phyloP scores from a whole-genome alignment of 345 rosid species.

The Brassica cretica region DNA sequence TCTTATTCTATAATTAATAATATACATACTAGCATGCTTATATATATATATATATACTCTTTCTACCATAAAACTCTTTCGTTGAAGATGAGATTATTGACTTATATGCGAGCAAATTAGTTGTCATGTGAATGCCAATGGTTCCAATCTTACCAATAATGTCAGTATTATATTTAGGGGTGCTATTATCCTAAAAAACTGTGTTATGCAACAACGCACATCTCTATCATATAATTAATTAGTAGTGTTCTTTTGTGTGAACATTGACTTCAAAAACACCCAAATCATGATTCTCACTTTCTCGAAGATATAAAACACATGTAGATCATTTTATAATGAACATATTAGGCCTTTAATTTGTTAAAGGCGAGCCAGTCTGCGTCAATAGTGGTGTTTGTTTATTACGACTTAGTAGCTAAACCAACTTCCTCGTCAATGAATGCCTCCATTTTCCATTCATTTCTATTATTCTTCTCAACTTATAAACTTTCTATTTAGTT shows the following conservation, averaged over 20 bases:
- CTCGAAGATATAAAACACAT: not conserved
- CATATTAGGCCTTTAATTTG: not conserved
- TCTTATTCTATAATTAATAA: not conserved
- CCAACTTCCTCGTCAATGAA: constrained; percentile 26
- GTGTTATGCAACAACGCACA: constrained; percentile 23
- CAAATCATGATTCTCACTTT: constrained; percentile 10
- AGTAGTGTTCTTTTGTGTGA: not conserved
- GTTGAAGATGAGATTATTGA: constrained; percentile 17
- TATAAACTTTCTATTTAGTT: constrained; percentile 3
- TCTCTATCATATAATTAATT: not conserved
- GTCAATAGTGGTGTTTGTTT: constrained; percentile 19
- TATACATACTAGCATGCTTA: constrained; percentile 1
- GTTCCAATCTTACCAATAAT: constrained; percentile 14
- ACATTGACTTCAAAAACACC: constrained; percentile 26
- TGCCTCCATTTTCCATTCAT: not conserved
- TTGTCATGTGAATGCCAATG: constrained; percentile 11
- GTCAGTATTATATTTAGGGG: not conserved
- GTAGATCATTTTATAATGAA: not conserved
- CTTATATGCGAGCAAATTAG: not conserved
- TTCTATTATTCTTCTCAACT: not conserved
- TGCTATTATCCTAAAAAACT: not conserved
- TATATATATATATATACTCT: not conserved
- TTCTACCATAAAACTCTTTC: not conserved
- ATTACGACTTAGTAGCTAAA: constrained; percentile 11
- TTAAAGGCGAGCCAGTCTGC: constrained; percentile 4